These are phyloP conservation scores for Xylaria sp. DNA, from an alignment of 2,329 filamentous ascomycete genomes.

Conservation along the genomic window DNA sequence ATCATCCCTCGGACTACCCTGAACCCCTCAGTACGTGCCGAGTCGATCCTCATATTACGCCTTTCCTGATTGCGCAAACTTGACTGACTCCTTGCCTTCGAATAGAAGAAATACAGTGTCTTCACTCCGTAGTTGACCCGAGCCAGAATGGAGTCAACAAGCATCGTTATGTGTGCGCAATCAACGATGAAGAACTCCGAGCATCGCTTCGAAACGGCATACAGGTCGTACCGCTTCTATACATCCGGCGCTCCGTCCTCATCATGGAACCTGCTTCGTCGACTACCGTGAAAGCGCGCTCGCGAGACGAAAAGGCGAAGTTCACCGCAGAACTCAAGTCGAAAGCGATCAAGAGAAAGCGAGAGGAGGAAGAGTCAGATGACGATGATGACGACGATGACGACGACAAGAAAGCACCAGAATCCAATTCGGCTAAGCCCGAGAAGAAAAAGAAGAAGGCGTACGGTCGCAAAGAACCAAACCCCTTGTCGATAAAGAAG, in stretches of 20 bases:
- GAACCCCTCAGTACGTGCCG: constrained; percentile 50
- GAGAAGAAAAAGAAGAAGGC: constrained; percentile 49
- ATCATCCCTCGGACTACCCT: constrained; percentile 66
- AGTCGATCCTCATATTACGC: background rate
- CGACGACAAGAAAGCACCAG: constrained; percentile 23
- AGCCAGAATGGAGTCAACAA: constrained; percentile 68
- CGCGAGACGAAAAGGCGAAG: constrained; percentile 67
- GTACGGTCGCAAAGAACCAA: constrained; percentile 62
- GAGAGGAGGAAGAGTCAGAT: constrained; percentile 38
- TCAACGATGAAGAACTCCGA: constrained; percentile 62
- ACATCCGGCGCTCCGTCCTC: constrained; percentile 68
- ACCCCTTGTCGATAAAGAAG: constrained; percentile 67
- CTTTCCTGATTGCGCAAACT: background rate
- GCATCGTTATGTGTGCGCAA: constrained; percentile 72
- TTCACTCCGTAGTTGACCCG: constrained; percentile 70
- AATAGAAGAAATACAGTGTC: constrained; percentile 58
- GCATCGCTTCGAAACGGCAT: constrained; percentile 56
- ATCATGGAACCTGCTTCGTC: constrained; percentile 72
- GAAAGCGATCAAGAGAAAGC: constrained; percentile 46
- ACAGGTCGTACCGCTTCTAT: constrained; percentile 69
- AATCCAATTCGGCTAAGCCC: constrained; percentile 21
- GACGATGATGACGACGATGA: constrained; percentile 34
- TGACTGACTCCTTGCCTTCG: constrained; percentile 2
- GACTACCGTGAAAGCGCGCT: constrained; percentile 56
- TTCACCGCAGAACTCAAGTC: constrained; percentile 64